Percentiles rank a stretch among this genome's conserved stretches.
phyloP scores from a whole-genome alignment of 75 land plant species.

The Sequoia sempervirens region DNA sequence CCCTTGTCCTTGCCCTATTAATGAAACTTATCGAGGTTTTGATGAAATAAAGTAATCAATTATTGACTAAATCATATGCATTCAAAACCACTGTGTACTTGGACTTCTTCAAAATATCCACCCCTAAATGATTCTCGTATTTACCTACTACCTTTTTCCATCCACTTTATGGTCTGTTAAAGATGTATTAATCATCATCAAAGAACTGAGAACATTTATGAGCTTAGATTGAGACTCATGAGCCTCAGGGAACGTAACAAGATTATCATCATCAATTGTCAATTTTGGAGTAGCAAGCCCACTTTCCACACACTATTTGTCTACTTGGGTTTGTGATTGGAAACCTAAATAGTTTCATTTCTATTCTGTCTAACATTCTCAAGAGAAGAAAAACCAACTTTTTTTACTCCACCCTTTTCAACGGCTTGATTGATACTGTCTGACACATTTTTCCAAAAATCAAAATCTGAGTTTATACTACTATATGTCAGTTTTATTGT shows the following conservation, averaged over 20 bases:
- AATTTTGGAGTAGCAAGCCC: constrained; percentile 60
- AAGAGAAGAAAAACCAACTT: constrained; percentile 49
- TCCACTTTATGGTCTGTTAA: too few species aligned
- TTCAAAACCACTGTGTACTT: too few species aligned
- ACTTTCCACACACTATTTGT: constrained; percentile 62
- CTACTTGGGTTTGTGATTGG: constrained; percentile 50
- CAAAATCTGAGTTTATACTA: constrained; percentile 20
- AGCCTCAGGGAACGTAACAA: neutral
- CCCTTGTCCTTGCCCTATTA: too few species aligned
- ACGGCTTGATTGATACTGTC: constrained; percentile 49
- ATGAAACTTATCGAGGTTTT: too few species aligned
- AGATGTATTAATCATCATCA: too few species aligned
- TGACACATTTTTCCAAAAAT: constrained; percentile 54
- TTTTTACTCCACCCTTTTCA: constrained; percentile 23
- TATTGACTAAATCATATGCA: too few species aligned
- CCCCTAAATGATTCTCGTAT: too few species aligned
- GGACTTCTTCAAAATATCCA: too few species aligned
- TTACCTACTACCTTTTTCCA: too few species aligned
- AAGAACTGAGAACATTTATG: too few species aligned
- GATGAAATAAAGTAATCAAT: too few species aligned
- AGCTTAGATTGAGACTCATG: constrained; percentile 20
- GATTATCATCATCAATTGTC: constrained; percentile 6
- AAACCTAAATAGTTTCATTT: constrained; percentile 59
- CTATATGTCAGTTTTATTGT: neutral
- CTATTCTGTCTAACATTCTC: constrained; percentile 60